phyloP scores from a whole-genome alignment of 371 early-diverging fungal genomes.

The Mucor racemosus region DNA sequence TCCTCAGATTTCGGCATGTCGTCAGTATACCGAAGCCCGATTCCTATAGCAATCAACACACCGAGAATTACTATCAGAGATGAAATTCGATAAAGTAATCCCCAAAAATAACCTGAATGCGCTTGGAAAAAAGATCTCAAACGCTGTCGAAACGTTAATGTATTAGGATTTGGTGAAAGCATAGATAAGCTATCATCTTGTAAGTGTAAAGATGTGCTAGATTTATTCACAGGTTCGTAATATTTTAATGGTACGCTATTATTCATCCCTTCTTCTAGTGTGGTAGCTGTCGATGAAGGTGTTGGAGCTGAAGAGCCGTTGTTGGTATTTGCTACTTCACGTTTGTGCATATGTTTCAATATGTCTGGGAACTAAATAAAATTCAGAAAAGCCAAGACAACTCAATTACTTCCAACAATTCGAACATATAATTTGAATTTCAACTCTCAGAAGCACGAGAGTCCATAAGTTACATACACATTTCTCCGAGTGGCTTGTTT shows the following conservation, averaged over 20 bases:
- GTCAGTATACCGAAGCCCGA: constrained; percentile 49
- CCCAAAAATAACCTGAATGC: constrained; percentile 27
- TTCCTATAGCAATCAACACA: constrained; percentile 44
- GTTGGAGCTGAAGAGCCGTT: not conserved
- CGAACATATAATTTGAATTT: not conserved
- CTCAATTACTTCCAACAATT: too few species aligned
- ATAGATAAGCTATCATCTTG: not conserved
- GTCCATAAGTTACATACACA: not conserved
- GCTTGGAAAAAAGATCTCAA: not conserved
- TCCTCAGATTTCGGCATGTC: constrained; percentile 38
- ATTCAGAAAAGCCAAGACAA: not conserved
- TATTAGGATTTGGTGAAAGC: not conserved
- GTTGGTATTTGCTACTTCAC: not conserved
- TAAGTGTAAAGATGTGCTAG: not conserved
- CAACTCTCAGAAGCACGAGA: not conserved
- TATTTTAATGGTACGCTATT: not conserved
- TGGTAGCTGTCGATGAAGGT: not conserved
- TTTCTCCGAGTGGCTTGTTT: constrained; percentile 1
- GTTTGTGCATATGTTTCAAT: not conserved
- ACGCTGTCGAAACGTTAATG: not conserved
- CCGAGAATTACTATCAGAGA: constrained; percentile 35
- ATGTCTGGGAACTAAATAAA: not conserved
- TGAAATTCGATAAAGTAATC: constrained; percentile 29
- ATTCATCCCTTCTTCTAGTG: not conserved
- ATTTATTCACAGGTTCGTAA: constrained; percentile 2